Base-by-base conservation (phyloP, 176 grass and related monocot species). In the Ananas comosus region DNA sequence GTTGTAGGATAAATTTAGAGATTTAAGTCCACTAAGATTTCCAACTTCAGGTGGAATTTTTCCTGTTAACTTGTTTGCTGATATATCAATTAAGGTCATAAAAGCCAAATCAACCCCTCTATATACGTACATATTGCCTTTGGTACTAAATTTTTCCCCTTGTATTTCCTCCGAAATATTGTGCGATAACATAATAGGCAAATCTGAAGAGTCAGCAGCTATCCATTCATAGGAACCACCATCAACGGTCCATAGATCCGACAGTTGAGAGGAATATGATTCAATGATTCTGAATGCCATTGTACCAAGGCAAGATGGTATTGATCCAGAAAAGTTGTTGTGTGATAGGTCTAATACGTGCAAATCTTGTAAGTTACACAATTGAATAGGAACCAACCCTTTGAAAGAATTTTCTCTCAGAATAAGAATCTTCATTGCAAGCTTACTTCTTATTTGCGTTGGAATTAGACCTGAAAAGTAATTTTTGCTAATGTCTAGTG, bases 261-360 rank as follows among this genome's bases (percentile, higher is more conserved):
- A 2, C 1, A 27, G 25, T 27, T 27, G 25, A 27, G 25, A 2
- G 0, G 10, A 33, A 5, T 51, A 1, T 48, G n/a, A 3, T 9
- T 12, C 11, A 53, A 0, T 8, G 3, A 13, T 0, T 48, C 25
- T 29, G 10, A 75, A 75, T 48, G 24, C 9, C 17, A 87, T 67
- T 13, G 12, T 0, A n/a, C 29, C 72, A 25, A 87, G 59, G 51
- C 84, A 86, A 50, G 66, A n/a, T 48, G 61, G 84, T 63, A 87
- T 18, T 23, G 52, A 52, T 22, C 76, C 71, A 0, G 10, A 59
- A n/a, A 86, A 16, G 23, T 50, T 74, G 21, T 83, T 79, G 7
- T 79, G 25, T 2, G 77, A 80, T 0, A 80, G 10, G 11, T 85
- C 82, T 0, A 80, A 13, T 24, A 85, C 51, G 0, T 0, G 51